Percentiles rank a stretch among this genome's conserved stretches.
Conservation (phyloP, 345 rosid species). For the Corchorus olitorius region DNA sequence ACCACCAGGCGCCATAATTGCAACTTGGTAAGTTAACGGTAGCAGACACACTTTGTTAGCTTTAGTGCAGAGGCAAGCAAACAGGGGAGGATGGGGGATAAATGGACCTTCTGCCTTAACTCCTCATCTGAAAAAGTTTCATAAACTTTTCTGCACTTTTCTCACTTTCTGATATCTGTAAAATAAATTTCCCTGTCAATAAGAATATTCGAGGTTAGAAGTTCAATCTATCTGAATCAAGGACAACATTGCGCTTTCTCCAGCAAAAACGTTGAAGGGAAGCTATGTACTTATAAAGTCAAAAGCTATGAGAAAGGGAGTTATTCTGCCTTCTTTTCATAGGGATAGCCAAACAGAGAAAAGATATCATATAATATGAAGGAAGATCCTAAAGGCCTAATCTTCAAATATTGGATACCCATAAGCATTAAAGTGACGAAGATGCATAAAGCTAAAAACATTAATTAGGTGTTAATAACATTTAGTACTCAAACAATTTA, state of each 20-base stretch:
- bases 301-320: background rate
- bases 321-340: background rate
- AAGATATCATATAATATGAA: background rate
- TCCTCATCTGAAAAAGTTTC: constrained; percentile 6
- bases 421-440: background rate
- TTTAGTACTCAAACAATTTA: background rate
- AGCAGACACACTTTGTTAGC: background rate
- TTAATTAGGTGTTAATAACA: background rate
- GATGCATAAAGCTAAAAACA: background rate
- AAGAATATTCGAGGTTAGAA: background rate
- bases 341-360: background rate
- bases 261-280: background rate
- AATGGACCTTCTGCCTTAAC: constrained; percentile 1
- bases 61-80: background rate
- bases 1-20: constrained; percentile 62
- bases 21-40: constrained; percentile 21
- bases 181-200: constrained; percentile 15
- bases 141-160: background rate
- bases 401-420: background rate
- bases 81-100: background rate
- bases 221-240: constrained; percentile 15
- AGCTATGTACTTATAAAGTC: background rate
- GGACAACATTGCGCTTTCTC: background rate
- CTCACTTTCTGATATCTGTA: constrained; percentile 11
- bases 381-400: background rate